Percentiles rank a stretch among this genome's conserved stretches.
phyloP scores from a whole-genome alignment of 805 yeast genomes.

The Tetrapisispora namnaoensis region DNA sequence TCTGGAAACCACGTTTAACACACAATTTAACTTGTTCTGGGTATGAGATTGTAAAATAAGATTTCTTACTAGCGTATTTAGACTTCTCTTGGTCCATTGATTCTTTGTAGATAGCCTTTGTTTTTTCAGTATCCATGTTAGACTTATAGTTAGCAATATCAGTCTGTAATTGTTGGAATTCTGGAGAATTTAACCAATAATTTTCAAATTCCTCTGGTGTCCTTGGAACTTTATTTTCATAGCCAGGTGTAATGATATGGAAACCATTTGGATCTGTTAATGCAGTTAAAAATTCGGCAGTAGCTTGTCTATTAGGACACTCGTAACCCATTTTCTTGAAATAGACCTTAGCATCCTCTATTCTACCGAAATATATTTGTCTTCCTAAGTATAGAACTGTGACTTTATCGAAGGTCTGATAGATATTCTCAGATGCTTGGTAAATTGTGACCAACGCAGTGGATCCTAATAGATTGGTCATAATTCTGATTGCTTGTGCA shows the following conservation, averaged over 20 bases:
- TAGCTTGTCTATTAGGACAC: constrained; percentile 48
- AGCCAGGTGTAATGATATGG: constrained; percentile 32
- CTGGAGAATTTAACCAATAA: constrained; percentile 36
- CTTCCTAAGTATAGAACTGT: constrained; percentile 43
- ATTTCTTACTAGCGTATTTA: constrained; percentile 12
- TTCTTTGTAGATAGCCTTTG: constrained; percentile 26
- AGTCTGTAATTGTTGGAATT: constrained; percentile 28
- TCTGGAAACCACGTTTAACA: constrained; percentile 43
- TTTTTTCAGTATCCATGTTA: constrained; percentile 23
- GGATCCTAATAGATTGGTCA: constrained; percentile 40
- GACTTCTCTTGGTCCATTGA: constrained; percentile 26
- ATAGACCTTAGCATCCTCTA: constrained; percentile 37
- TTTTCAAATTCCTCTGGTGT: constrained; percentile 47
- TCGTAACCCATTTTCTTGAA: constrained; percentile 47
- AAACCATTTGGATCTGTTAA: constrained; percentile 47
- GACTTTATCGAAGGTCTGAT: constrained; percentile 45
- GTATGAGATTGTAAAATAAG: constrained; percentile 24
- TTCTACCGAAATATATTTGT: constrained; percentile 49
- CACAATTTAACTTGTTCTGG: constrained; percentile 41
- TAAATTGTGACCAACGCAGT: constrained; percentile 52
- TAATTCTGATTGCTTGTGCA: constrained; percentile 46
- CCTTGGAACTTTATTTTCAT: constrained; percentile 41
- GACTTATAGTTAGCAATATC: constrained; percentile 36
- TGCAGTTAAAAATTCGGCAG: constrained; percentile 55
- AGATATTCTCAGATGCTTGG: constrained; percentile 51